Conservation (phyloP, 2,329 filamentous ascomycete genomes). For the Grosmannia huntii region DNA sequence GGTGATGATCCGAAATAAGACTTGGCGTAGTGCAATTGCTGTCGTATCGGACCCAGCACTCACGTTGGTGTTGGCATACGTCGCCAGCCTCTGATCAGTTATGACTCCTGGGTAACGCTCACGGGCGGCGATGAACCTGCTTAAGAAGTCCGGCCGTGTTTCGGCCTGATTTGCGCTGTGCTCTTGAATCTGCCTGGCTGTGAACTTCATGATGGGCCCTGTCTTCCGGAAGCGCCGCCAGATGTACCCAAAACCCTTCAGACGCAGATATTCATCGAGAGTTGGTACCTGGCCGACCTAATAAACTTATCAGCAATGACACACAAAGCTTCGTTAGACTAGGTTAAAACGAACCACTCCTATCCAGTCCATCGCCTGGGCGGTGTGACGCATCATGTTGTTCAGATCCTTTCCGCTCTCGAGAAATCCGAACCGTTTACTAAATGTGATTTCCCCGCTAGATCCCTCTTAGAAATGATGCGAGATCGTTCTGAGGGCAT, state of each 20-base stretch:
- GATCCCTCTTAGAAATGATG: no score
- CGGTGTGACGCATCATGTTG: conserved; percentile 32
- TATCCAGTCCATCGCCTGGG: conserved; percentile 13
- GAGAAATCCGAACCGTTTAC: conserved; percentile 47
- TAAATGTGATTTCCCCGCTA: conserved; percentile 43
- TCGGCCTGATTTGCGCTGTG: conserved; percentile 6
- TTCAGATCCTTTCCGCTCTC: conserved; percentile 49
- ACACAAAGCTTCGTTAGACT: not conserved
- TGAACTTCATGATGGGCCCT: not conserved
- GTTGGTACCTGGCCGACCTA: conserved; percentile 7
- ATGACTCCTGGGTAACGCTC: conserved; percentile 42
- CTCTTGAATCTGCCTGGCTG: not conserved
- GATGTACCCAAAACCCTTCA: conserved; percentile 7
- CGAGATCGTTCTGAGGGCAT: no score
- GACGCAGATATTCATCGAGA: conserved; percentile 11
- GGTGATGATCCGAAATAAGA: conserved; percentile 50
- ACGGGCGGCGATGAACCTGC: conserved; percentile 44
- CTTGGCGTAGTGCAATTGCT: conserved; percentile 44
- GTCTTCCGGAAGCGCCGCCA: not conserved
- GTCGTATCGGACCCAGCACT: conserved; percentile 46
- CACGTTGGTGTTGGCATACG: conserved; percentile 14
- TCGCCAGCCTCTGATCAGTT: conserved; percentile 19
- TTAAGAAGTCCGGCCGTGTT: conserved; percentile 32
- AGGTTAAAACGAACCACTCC: conserved; percentile 6
- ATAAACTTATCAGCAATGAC: not conserved